Evolutionary conservation across 2,329 filamentous ascomycete species (phyloP).

Genomic region (Cercospora brassicicola): DNA sequence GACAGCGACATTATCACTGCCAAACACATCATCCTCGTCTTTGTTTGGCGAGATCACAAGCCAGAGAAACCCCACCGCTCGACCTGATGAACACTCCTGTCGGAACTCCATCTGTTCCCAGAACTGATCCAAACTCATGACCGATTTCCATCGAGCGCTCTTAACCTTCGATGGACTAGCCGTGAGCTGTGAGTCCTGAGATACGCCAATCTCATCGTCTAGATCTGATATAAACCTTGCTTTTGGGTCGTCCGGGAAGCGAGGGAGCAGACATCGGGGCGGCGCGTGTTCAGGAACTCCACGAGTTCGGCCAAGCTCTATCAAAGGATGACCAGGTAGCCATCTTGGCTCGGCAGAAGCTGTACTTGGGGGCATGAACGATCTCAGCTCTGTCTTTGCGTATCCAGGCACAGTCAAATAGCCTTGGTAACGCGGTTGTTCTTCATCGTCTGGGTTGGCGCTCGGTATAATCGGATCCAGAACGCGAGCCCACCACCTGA

Average conservation of each 20-base stretch:
- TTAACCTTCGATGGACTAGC: constrained; percentile 47
- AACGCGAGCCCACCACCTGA: constrained; percentile 94
- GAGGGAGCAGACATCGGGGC: constrained; percentile 76
- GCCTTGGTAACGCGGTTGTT: constrained; percentile 53
- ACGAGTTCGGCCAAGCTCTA: constrained; percentile 67
- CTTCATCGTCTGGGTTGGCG: constrained; percentile 38
- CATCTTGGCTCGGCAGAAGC: constrained; percentile 40
- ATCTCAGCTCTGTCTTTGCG: constrained; percentile 73
- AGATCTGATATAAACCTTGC: constrained; percentile 84
- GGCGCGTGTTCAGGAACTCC: constrained; percentile 59
- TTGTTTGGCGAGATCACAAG: constrained; percentile 68
- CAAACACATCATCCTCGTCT: constrained; percentile 5
- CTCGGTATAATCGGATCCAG: constrained; percentile 69
- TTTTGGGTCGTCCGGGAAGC: constrained; percentile 94
- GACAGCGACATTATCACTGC: background rate
- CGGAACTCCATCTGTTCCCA: constrained; percentile 98
- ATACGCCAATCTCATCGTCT: constrained; percentile 65
- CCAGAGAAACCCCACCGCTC: constrained; percentile 94
- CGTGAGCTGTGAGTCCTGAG: constrained; percentile 34
- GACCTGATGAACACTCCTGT: constrained; percentile 90
- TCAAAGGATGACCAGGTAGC: constrained; percentile 66
- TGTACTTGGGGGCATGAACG: constrained; percentile 65
- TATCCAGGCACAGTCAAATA: constrained; percentile 87
- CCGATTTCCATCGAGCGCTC: constrained; percentile 75
- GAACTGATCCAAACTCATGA: constrained; percentile 83